Percentiles rank a stretch among this genome's conserved stretches.
phyloP scores from a whole-genome alignment of 208 protist species.

The Herpetomonas tarakana region DNA sequence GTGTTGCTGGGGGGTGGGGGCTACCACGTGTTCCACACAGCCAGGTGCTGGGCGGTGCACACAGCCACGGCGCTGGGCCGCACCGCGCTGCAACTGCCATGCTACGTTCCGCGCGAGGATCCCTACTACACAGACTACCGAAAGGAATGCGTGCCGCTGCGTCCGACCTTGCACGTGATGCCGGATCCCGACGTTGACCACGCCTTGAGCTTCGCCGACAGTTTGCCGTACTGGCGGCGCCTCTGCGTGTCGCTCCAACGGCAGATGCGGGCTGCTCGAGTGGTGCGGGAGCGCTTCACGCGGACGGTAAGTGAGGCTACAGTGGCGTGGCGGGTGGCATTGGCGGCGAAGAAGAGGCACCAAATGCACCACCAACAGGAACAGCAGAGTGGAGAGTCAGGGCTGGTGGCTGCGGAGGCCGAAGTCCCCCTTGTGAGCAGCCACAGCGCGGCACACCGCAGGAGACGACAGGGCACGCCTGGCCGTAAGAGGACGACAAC shows the following conservation, averaged over 20 bases:
- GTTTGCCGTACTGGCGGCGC: constrained; percentile 55
- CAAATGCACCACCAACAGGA: background rate
- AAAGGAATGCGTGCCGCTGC: constrained; percentile 45
- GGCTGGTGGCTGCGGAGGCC: too few relatives aligned
- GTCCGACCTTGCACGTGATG: constrained; percentile 70
- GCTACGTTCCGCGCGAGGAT: constrained; percentile 66
- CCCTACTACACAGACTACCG: constrained; percentile 79
- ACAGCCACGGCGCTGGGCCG: constrained; percentile 84
- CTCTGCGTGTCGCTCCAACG: constrained; percentile 52
- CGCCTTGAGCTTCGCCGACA: constrained; percentile 39
- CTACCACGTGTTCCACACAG: constrained; percentile 98
- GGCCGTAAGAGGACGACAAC: too few relatives aligned
- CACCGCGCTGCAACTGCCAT: constrained; percentile 43
- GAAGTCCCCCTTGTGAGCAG: too few relatives aligned
- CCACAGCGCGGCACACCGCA: too few relatives aligned
- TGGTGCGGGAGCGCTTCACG: constrained; percentile 48
- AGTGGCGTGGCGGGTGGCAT: constrained; percentile 2
- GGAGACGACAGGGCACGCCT: too few relatives aligned
- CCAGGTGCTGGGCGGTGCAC: constrained; percentile 98
- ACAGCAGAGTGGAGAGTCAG: background rate
- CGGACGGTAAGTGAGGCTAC: constrained; percentile 29
- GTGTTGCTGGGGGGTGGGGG: constrained; percentile 98
- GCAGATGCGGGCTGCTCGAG: constrained; percentile 58
- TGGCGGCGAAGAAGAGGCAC: background rate
- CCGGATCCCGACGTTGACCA: constrained; percentile 70